Evolutionary conservation across 495 filamentous ascomycete genomes (phyloP), one percentile per base, ranked within the genome.

Genomic region (Aspergillus coremiiformis): DNA sequence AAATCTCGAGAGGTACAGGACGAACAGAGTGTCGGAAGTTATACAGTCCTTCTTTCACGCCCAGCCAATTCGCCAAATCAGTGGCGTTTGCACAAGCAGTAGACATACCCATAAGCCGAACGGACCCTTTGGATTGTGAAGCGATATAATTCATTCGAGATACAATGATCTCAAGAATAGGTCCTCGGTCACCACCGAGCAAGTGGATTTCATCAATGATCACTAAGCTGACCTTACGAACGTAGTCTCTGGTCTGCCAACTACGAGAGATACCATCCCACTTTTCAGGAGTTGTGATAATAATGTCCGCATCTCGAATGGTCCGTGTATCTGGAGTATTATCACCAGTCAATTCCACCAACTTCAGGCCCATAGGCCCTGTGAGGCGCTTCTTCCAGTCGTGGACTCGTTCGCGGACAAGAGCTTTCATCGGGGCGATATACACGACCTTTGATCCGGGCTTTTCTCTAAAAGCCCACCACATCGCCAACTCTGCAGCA

Each of bases 101-200:
- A 15, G 94, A 97, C 93, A 99, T 97, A 19, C 93, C 93, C 63
- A 99, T 83, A 12, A 99, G 74, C 11, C 93, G 79, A 8, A 97
- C 91, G 12, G 88, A 83, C 30, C 84, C 85, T 65, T 95, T 90
- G 11, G 75, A 77, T 58, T 96, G 91, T 4, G 90, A 86, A 4
- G 93, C 94, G 63, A 99, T 99, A 65, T 97, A 99, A 60, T 97
- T 97, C 93, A 97, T 99, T 58, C 93, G 83, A 14, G 90, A 96
- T 8, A 99, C 93, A 62, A 99, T 99, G 57, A 99, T 99, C 72
- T 99, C 93, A 14, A 99, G 77, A 78, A 97, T 96, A 0, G 93
- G 93, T 12, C 93, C 93, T 65, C 93, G 83, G 64, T 97, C 93
- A 51, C 94, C 91, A 26, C 94, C 93, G 10, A 99, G 78, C 27